Percentiles rank a stretch among this genome's conserved stretches.
Conservation (phyloP, 495 filamentous ascomycete species). For the Podospora fimiseda region DNA sequence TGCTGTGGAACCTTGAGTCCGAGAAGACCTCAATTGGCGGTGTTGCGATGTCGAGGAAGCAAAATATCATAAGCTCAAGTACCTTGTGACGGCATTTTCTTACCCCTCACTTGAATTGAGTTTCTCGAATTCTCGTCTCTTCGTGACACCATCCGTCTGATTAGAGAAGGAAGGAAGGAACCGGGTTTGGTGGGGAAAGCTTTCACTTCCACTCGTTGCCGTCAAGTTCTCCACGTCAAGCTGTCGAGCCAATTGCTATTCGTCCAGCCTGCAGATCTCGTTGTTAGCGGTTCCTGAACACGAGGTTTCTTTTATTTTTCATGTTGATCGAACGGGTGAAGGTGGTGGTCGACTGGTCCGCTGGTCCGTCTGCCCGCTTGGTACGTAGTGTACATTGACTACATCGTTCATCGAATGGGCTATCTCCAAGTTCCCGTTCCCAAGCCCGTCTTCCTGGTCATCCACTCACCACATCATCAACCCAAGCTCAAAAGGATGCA, state of each 20-base stretch:
- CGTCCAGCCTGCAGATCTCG: not conserved
- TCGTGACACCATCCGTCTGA: not conserved
- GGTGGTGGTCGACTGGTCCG: not conserved
- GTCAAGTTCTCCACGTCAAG: not conserved
- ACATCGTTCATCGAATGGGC: not conserved
- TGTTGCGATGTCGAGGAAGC: too few species aligned
- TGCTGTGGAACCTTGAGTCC: not conserved
- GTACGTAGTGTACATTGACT: not conserved
- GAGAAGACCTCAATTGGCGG: too few species aligned
- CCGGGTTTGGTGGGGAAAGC: not conserved
- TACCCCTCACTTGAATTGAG: not conserved
- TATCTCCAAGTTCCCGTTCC: not conserved
- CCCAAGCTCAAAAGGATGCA: not conserved
- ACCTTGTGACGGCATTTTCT: too few species aligned
- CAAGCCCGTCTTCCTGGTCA: not conserved
- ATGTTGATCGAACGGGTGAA: not conserved
- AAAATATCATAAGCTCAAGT: too few species aligned
- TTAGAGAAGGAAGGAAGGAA: not conserved
- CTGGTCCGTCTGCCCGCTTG: not conserved
- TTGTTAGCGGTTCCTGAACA: not conserved
- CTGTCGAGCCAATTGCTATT: not conserved
- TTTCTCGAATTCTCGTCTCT: not conserved
- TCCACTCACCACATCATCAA: not conserved
- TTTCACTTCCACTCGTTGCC: too few species aligned
- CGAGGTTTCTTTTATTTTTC: not conserved